Base-by-base conservation (phyloP, 1,284 basidiomycete genomes). In the Trichosporon sp. region DNA sequence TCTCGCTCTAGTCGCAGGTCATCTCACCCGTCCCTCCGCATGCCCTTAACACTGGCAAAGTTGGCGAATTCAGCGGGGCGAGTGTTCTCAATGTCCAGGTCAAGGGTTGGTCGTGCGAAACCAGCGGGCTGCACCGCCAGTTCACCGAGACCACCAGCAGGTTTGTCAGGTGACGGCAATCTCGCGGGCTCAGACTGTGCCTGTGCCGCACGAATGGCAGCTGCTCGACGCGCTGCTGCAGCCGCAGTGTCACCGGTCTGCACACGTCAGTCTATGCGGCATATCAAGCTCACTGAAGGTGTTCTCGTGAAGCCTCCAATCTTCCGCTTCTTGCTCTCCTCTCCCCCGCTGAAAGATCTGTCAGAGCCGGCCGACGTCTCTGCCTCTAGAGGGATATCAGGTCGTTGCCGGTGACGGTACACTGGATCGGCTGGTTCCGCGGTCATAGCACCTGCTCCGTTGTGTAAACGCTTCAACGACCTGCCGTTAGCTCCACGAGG, bases 361-460 rank as follows among this genome's bases (percentile, higher is more conserved):
- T 31, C n/a, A 16, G 66, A 64, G 3, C 12, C 32, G 19, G 43
- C 40, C 16, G 48, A 64, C 59, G 14, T 66, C 37, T 48, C 21
- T 14, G 48, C 61, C 31, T 64, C 59, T 1, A 31, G 14, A 48
- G 76, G 74, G 7, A 71, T 51, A 65, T 80, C 81, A 0, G 80
- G 81, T 4, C 81, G 79, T 54, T 80, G 78, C 7, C 81, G 79
- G 71, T 83, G 80, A 46, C 78, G 77, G 68, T 83, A 83, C 1
- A 71, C 70, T 1, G 77, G 76, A 14, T 54, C 66, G 10, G 54
- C 11, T 26, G 26, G 26, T 8, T 68, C 54, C 2, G 26, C 7
- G 7, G 51, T 65, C n/a, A 65, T n/a, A 2, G 46, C 14, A 1
- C 35, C 63, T 16, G 46, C 21, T 4, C 35, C 63, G 21, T 67